phyloP scores from a whole-genome alignment of 345 rosid genomes.

The Lepidium sativum region DNA sequence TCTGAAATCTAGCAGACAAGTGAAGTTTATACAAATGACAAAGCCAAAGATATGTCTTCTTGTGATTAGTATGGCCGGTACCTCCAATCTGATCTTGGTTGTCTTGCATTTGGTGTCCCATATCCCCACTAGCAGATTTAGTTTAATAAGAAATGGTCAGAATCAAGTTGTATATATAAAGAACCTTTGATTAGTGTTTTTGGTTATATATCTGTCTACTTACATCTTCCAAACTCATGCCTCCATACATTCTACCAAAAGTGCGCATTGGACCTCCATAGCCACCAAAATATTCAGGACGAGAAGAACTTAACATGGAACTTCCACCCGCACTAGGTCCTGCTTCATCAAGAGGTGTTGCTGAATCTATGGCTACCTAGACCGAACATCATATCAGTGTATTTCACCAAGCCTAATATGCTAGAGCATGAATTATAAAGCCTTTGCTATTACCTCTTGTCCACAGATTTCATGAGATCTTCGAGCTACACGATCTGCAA shows the following conservation, averaged over 20 bases:
- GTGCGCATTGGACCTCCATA: conserved; percentile 84
- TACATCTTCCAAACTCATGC: conserved; percentile 62
- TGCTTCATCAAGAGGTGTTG: conserved; percentile 84
- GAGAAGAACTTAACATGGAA: conserved; percentile 38
- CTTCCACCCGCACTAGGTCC: conserved; percentile 48
- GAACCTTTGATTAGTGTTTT: not conserved
- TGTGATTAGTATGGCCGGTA: conserved; percentile 64
- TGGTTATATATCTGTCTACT: conserved; percentile 16
- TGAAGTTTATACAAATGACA: conserved; percentile 21
- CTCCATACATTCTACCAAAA: conserved; percentile 75
- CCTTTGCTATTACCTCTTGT: conserved; percentile 54
- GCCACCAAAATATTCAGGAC: conserved; percentile 54
- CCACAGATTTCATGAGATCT: conserved; percentile 96
- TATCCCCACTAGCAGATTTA: conserved; percentile 58
- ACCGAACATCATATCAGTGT: conserved; percentile 2
- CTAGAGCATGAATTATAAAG: not conserved
- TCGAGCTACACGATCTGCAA: conserved; percentile 85
- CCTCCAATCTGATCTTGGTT: conserved; percentile 86
- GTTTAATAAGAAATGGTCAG: not conserved
- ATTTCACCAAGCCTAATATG: not conserved
- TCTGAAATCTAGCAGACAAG: not conserved
- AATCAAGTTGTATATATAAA: not conserved
- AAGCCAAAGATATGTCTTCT: conserved; percentile 2
- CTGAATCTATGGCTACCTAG: conserved; percentile 97
- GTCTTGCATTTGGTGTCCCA: conserved; percentile 49